A percentile compares a stretch with the other conserved stretches of the same genome.
Evolutionary conservation across 208 protist genomes (phyloP).

Genomic region (Acanthamoeba culbertsoni): DNA sequence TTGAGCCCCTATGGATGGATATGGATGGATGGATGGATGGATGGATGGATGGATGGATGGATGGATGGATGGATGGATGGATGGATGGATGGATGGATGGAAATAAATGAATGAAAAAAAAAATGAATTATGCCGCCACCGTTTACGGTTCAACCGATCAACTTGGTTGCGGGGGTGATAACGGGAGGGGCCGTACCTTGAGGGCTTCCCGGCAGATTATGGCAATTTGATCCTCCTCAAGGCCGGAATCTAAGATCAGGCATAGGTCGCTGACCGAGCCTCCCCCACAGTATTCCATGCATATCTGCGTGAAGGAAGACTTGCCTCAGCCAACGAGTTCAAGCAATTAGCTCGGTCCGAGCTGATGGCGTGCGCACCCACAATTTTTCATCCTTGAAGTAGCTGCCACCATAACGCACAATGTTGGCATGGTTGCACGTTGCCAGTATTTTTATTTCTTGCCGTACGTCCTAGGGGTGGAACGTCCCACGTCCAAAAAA

Average conservation of each 20-base stretch:
- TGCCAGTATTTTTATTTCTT: constrained; percentile 82
- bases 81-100: too few relatives aligned
- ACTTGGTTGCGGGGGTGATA: background rate
- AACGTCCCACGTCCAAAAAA: background rate
- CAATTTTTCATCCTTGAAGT: constrained; percentile 73
- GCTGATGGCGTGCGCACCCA: constrained; percentile 65
- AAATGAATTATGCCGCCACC: background rate
- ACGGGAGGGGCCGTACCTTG: background rate
- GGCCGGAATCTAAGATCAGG: constrained; percentile 61
- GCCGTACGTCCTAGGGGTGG: constrained; percentile 76
- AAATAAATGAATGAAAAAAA: too few relatives aligned
- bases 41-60: background rate
- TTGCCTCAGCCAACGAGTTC: too few relatives aligned
- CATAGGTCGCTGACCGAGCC: constrained; percentile 80
- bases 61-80: too few relatives aligned
- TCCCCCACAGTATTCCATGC: constrained; percentile 83
- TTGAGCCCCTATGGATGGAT: too few relatives aligned
- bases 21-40: background rate
- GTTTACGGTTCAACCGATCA: background rate
- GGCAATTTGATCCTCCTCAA: constrained; percentile 75
- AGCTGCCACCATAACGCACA: constrained; percentile 79
- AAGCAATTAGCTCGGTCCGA: too few relatives aligned
- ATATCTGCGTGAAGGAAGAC: constrained; percentile 76
- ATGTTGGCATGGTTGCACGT: constrained; percentile 72
- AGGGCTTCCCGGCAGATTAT: constrained; percentile 72